Conservation (phyloP, 805 yeast species). For the Saccharomycopsis fibuligera region DNA sequence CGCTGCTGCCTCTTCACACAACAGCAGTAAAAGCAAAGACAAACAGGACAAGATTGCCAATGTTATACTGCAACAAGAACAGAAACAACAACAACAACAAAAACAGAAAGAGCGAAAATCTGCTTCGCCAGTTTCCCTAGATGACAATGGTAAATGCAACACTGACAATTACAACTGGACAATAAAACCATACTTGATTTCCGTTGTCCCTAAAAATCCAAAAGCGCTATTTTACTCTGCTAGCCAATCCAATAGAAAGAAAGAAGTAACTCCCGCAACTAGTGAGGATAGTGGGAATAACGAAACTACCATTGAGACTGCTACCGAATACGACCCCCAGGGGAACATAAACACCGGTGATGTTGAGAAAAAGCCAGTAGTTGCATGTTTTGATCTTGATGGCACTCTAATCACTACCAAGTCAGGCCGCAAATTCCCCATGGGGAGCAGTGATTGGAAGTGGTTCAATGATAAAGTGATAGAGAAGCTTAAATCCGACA, state of each 20-base stretch:
- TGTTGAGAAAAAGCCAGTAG: background rate
- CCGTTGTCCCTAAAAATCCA: background rate
- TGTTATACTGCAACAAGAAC: no score
- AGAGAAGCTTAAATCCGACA: conserved; percentile 22
- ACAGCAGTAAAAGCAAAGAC: no score
- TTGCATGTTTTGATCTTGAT: conserved; percentile 70
- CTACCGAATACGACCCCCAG: no score
- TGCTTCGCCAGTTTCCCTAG: background rate
- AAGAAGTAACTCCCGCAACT: no score
- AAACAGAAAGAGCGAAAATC: background rate
- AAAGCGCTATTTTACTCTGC: no score
- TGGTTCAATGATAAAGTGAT: conserved; percentile 41
- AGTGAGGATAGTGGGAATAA: no score
- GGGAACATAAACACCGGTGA: no score
- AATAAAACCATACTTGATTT: background rate
- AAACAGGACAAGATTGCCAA: no score
- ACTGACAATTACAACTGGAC: background rate
- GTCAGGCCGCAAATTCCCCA: conserved; percentile 53
- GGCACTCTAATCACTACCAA: conserved; percentile 66
- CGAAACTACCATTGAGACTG: no score
- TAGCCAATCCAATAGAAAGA: no score
- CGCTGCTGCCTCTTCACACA: no score
- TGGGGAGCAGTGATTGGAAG: conserved; percentile 67
- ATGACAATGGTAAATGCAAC: background rate
- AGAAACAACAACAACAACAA: no score